A percentile compares a stretch with the other conserved stretches of the same genome.
Evolutionary conservation across 352 stramenopile genomes (phyloP).

Genomic region (Globisporangium viniferum): DNA sequence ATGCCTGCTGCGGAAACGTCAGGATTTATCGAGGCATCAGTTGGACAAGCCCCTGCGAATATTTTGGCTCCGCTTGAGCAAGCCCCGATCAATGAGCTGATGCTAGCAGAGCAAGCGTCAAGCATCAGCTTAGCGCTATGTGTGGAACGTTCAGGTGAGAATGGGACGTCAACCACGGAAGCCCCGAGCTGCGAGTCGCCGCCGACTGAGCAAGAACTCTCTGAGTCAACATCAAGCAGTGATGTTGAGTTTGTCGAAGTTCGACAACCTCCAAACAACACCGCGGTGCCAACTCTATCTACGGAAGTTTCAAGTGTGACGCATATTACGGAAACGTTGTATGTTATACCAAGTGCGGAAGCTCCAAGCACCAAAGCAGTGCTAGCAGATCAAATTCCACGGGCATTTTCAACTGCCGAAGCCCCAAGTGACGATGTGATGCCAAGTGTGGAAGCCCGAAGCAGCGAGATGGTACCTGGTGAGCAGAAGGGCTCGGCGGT

Average conservation of each 20-base stretch:
- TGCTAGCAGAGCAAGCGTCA: neutral
- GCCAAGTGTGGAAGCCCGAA: neutral
- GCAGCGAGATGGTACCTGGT: neutral
- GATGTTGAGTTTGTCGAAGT: neutral
- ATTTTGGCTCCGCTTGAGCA: neutral
- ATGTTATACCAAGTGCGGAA: neutral
- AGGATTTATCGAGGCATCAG: neutral
- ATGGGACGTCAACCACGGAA: neutral
- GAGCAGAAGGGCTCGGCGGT: neutral
- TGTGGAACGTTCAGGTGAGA: neutral
- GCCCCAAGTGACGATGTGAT: neutral
- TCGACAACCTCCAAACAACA: neutral
- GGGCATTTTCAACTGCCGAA: neutral
- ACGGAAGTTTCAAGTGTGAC: neutral
- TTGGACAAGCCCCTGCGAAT: neutral
- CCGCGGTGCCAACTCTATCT: neutral
- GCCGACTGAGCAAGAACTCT: neutral
- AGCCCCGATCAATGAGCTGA: neutral
- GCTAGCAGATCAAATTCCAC: neutral
- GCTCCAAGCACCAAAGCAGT: neutral
- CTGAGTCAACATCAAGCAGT: neutral
- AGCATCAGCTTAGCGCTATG: neutral
- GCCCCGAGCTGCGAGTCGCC: neutral
- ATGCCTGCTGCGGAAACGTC: neutral
- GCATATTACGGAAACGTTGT: neutral